Conservation (phyloP, 73 alveolate genomes). For the Uronychia setigera region DNA sequence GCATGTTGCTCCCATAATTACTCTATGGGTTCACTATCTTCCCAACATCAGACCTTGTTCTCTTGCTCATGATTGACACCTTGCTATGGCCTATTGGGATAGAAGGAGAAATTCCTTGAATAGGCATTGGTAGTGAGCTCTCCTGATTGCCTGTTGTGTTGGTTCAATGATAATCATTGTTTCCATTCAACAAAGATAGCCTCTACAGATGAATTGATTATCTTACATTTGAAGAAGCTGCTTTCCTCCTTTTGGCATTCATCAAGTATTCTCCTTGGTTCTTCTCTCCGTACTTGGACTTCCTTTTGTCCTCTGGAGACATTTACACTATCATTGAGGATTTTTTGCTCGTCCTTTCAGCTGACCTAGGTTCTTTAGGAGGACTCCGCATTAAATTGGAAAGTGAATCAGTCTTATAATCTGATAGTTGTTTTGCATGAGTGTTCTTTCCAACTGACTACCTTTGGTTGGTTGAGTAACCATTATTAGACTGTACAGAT, state of each 20-base stretch:
- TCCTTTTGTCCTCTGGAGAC: conserved; percentile 46
- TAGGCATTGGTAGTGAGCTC: not conserved
- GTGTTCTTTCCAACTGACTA: not conserved
- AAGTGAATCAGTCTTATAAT: not conserved
- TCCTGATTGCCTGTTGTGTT: not conserved
- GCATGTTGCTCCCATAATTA: not conserved
- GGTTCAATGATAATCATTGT: not conserved
- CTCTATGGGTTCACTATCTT: not conserved
- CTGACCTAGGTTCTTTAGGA: not conserved
- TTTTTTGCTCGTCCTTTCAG: conserved; percentile 1
- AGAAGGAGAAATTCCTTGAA: not conserved
- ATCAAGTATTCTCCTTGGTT: conserved; percentile 35
- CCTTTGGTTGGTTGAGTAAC: not conserved
- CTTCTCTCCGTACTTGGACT: conserved; percentile 29
- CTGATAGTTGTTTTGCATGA: not conserved
- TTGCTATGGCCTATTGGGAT: too few species aligned
- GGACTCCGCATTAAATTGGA: not conserved
- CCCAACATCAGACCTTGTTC: not conserved
- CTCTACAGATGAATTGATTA: not conserved
- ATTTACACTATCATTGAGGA: conserved; percentile 9
- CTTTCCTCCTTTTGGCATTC: conserved; percentile 22
- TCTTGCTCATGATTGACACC: not conserved
- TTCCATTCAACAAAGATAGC: not conserved
- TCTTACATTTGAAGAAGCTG: not conserved
- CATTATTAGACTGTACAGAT: not conserved